Base-by-base conservation (phyloP, 306 rosid genomes). In the Myrica gale region DNA sequence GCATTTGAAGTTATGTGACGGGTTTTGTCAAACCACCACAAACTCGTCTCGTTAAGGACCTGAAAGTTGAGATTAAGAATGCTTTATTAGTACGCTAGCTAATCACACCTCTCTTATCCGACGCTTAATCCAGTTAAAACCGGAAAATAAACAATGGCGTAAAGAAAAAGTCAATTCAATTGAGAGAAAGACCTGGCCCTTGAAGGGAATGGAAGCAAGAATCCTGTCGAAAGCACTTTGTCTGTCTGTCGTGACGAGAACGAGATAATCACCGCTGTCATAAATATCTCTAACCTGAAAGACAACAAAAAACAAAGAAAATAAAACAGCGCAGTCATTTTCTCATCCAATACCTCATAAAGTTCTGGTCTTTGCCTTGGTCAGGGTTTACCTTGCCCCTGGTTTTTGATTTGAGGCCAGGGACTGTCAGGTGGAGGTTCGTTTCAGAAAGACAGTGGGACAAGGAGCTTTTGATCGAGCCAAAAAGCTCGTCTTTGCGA, bases 21-120 rank as follows among this genome's bases (percentile, higher is more conserved):
- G 5, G 97, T 95, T 79, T 82, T 85, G 74, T 95, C 93, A 84
- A 95, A 95, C 99, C 99, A 92, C 99, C 97, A 95, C 77, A 95
- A 83, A 80, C 99, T 92, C 26, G 99, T 90, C 84, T 89, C 88
- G 5, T 95, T 95, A 20, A 95, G 97, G 77, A 94, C 98, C 98
- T 92, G 77, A 76, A 68, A 80, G 65, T 23, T 57, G 46, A 32
- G 75, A 60, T 72, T 16, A 76, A 32, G 19, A 62, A 70, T 55
- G 60, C 46, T 19, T 41, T 50, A 76, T 3, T 7, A 21, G 19
- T 44, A 69, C 13, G 8, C 20, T 55, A 17, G 13, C 17, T 4
- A 50, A 19, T 51, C 17, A 37, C 8, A 19, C 4, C 8, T 57
- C 56, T 17, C 21, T 9, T 60, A 73, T 42, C 9, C 75, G 58